These are phyloP conservation scores for Euphorbia peplus DNA, from an alignment of 345 rosid genomes.

Conservation along the genomic window DNA sequence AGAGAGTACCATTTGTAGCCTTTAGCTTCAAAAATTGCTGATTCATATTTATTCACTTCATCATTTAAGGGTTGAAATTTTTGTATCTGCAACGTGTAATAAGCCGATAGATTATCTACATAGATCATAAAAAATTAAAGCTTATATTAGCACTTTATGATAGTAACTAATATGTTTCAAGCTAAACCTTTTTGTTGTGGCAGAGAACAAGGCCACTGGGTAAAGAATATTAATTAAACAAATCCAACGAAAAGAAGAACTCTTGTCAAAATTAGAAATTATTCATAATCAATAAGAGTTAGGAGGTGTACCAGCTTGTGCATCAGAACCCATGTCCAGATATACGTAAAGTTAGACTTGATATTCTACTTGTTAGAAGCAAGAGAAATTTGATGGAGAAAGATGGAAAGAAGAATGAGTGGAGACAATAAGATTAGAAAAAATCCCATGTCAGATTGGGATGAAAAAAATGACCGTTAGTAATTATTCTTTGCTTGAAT, in stretches of 20 bases:
- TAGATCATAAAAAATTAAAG: conserved; percentile 25
- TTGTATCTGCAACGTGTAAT: conserved; percentile 50
- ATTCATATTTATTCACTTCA: conserved; percentile 52
- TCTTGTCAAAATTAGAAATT: not conserved
- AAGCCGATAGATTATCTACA: conserved; percentile 48
- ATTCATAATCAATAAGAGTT: not conserved
- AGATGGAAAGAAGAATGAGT: not conserved
- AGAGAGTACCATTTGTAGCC: conserved; percentile 62
- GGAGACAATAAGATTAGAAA: not conserved
- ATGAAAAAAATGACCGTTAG: not conserved
- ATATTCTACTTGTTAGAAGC: not conserved
- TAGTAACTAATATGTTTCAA: not conserved
- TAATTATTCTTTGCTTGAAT: conserved; percentile 17
- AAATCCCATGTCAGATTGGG: not conserved
- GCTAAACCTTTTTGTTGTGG: not conserved
- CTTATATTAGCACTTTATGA: not conserved
- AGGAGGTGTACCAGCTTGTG: not conserved
- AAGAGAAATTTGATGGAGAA: conserved; percentile 8
- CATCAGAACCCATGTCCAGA: not conserved
- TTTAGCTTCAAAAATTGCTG: conserved; percentile 58
- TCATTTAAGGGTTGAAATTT: conserved; percentile 46
- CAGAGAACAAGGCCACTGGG: not conserved
- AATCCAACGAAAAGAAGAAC: not conserved
- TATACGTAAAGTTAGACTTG: not conserved
- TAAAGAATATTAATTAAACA: not conserved